Percentiles rank a stretch among this genome's conserved stretches.
Evolutionary conservation across 2,329 filamentous ascomycete species (phyloP).

Genomic region (Cordyceps cateniannulata): DNA sequence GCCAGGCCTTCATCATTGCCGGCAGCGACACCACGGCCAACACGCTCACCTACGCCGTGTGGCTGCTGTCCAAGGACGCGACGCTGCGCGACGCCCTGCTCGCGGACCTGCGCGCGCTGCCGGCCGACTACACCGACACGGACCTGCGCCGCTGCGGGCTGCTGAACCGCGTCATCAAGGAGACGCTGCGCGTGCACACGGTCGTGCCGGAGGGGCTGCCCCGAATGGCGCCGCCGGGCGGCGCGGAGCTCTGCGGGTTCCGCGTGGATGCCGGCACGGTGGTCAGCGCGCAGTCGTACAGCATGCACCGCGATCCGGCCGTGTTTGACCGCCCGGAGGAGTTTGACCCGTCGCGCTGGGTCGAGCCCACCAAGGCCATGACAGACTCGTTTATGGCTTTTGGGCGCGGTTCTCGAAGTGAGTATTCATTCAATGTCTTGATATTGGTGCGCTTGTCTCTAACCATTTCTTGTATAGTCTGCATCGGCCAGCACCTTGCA

Average conservation of each 20-base stretch:
- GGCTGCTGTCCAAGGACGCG: conserved; percentile 27
- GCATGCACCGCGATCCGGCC: conserved; percentile 35
- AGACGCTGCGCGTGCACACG: conserved; percentile 38
- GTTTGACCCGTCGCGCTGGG: conserved; percentile 32
- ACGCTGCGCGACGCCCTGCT: conserved; percentile 25
- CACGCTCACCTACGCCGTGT: conserved; percentile 42
- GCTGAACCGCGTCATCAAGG: conserved; percentile 36
- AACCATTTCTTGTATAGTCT: conserved; percentile 27
- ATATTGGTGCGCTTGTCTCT: not conserved
- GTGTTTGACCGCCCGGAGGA: conserved; percentile 34
- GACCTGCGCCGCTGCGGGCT: conserved; percentile 26
- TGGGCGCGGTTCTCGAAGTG: conserved; percentile 43
- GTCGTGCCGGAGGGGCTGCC: conserved; percentile 34
- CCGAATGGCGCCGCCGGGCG: conserved; percentile 32
- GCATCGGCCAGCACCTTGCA: conserved; percentile 52
- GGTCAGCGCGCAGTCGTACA: conserved; percentile 38
- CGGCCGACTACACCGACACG: conserved; percentile 18
- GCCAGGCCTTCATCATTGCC: conserved; percentile 39
- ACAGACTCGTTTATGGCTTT: conserved; percentile 46
- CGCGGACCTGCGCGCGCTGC: conserved; percentile 28
- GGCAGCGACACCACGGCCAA: conserved; percentile 47
- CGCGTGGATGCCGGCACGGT: conserved; percentile 32
- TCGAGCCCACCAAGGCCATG: conserved; percentile 28
- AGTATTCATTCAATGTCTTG: not conserved
- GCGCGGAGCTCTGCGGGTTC: conserved; percentile 31